Percentiles rank a stretch among this genome's conserved stretches.
Evolutionary conservation across 345 rosid genomes (phyloP).

Genomic region (Eucalyptus tenuipes): DNA sequence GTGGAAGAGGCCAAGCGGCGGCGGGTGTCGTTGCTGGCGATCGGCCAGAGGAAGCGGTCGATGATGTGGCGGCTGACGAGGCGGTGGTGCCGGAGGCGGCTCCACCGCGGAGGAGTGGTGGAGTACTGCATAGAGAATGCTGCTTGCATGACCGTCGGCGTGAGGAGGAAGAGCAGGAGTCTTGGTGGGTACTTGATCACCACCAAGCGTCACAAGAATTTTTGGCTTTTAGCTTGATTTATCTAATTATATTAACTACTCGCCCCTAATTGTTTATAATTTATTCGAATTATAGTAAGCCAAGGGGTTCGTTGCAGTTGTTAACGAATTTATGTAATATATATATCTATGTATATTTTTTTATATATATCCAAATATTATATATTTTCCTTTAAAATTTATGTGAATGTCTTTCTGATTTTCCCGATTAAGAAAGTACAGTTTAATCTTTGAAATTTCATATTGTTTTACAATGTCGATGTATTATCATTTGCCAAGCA

Average conservation of each 20-base stretch:
- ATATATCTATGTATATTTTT: background rate
- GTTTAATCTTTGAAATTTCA: background rate
- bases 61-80: slow-evolving; percentile 39
- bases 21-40: slow-evolving; percentile 46
- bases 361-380: background rate
- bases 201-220: slow-evolving; percentile 78
- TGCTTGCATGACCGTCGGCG: slow-evolving; percentile 78
- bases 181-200: slow-evolving; percentile 89
- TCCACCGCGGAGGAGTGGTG: slow-evolving; percentile 14
- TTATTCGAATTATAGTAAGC: background rate
- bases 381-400: background rate
- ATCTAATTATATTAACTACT: background rate
- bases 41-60: slow-evolving; percentile 67
- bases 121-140: slow-evolving; percentile 75
- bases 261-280: background rate
- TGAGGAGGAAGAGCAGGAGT: slow-evolving; percentile 61
- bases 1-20: slow-evolving; percentile 71
- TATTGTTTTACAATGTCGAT: background rate
- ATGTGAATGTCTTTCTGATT: background rate
- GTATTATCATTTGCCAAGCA: background rate
- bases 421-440: background rate
- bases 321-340: background rate
- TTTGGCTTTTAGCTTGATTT: slow-evolving; percentile 81
- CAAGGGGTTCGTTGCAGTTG: background rate
- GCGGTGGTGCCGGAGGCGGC: slow-evolving; percentile 42